Conservation (phyloP, 1,284 basidiomycete genomes). For the Austroboletus sp. region DNA sequence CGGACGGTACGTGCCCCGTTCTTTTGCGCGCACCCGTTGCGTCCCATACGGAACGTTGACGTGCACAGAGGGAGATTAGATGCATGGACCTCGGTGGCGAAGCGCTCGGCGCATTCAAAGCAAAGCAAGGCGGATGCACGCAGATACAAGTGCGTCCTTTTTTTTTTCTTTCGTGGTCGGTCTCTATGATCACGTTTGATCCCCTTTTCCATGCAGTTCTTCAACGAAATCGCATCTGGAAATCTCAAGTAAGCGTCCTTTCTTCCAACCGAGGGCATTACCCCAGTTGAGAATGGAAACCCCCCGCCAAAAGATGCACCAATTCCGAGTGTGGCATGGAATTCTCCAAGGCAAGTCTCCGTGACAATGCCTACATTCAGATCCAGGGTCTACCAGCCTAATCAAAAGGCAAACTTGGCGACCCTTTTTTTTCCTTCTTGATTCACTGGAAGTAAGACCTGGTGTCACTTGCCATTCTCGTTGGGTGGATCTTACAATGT, state of each 20-base stretch:
- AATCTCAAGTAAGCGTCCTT: conserved; percentile 34
- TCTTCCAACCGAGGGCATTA: conserved; percentile 5
- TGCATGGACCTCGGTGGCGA: conserved; percentile 40
- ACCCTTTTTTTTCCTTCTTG: neutral
- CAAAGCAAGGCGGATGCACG: conserved; percentile 38
- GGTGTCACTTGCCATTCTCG: conserved; percentile 17
- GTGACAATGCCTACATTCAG: conserved; percentile 39
- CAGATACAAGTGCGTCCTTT: conserved; percentile 37
- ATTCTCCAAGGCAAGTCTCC: conserved; percentile 37
- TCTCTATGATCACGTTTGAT: neutral
- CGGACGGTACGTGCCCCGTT: conserved; percentile 28
- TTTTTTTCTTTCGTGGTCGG: neutral
- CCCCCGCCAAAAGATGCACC: conserved; percentile 29
- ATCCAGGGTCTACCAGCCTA: conserved; percentile 34
- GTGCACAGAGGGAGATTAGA: conserved; percentile 36
- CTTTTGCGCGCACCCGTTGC: neutral
- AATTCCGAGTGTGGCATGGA: conserved; percentile 36
- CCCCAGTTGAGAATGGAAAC: conserved; percentile 14
- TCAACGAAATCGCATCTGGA: conserved; percentile 33
- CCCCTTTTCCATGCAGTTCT: conserved; percentile 29
- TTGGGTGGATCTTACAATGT: conserved; percentile 23
- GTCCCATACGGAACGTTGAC: conserved; percentile 8
- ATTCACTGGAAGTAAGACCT: conserved; percentile 16
- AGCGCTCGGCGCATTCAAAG: conserved; percentile 39
- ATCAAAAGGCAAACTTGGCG: conserved; percentile 4